Evolutionary conservation across 2,329 filamentous ascomycete genomes (phyloP), one percentile per base, ranked within the genome.

Genomic region (Mycosphaerella sp.): DNA sequence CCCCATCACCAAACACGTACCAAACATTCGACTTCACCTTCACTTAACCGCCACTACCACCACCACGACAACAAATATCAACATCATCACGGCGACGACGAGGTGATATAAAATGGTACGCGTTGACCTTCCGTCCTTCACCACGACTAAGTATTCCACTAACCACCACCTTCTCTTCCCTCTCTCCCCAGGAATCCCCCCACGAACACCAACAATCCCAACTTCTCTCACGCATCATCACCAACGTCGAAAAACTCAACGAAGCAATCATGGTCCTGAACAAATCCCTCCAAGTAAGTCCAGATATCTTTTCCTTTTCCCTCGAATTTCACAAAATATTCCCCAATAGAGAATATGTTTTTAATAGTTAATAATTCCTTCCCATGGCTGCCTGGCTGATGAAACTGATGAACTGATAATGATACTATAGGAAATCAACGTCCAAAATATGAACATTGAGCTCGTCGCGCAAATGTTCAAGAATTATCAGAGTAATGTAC

Each of bases 381-480:
- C 21, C 21, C 21, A 21, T 21, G 21, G 21, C 21, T 21, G 21
- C 21, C 21, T 21, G 21, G 21, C 21, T 21, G 21, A 21, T 21
- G 21, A 2, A 21, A 21, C 3, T 21, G 21, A 4, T 21, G 21
- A 4, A 21, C 21, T 21, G 21, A 21, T 21, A 4, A 21, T 21
- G 21, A 21, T 21, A 6, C 5, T 6, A 4, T 29, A 95, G 87
- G 92, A 97, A 63, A 96, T 97, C 78, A 97, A 97, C 68, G 85
- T 96, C 53, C 88, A 95, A 67, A 98, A 97, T 71, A 96, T 97
- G 90, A 95, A 98, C 68, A 89, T 96, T 36, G 93, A 97, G 74
- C 80, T 97, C 2, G 93, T 97, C 4, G 91, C 92, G 0, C 92
- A 97, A 69, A 98, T 98, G 93, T 98, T 97, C 78, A 96, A 97